These are phyloP conservation scores for Pythium diclinum DNA, from an alignment of 352 stramenopile genomes.

Conservation along the genomic window DNA sequence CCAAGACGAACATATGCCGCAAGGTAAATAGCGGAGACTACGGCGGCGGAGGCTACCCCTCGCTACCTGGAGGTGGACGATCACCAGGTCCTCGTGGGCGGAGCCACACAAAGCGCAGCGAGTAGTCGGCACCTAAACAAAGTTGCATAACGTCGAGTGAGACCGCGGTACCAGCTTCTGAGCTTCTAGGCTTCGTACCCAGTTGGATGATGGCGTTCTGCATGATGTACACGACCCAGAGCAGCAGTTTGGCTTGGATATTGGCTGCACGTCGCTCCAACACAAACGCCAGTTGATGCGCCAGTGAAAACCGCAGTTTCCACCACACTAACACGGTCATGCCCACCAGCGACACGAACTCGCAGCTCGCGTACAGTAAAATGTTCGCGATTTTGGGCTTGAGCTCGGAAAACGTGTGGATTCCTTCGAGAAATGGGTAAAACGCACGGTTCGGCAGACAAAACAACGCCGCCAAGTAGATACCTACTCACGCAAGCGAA, in stretches of 20 bases:
- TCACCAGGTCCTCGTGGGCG: too few relatives aligned
- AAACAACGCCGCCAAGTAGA: constrained; percentile 18
- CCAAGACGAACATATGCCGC: too few relatives aligned
- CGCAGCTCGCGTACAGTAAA: constrained; percentile 10
- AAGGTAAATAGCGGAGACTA: too few relatives aligned
- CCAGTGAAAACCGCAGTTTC: constrained; percentile 12
- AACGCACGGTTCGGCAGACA: constrained; percentile 29
- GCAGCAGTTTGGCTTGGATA: constrained; percentile 21
- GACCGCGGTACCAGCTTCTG: too few relatives aligned
- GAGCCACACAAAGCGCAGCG: neutral
- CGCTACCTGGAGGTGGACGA: too few relatives aligned
- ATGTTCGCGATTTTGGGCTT: constrained; percentile 13
- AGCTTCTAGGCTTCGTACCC: neutral
- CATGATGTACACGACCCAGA: constrained; percentile 24
- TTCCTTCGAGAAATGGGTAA: constrained; percentile 26
- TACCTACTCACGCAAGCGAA: neutral
- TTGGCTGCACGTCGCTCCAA: constrained; percentile 16
- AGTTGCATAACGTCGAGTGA: neutral
- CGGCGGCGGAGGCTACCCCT: too few relatives aligned
- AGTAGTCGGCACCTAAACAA: neutral
- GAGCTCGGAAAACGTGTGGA: constrained; percentile 12
- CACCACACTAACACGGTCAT: constrained; percentile 11
- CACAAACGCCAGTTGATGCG: constrained; percentile 24
- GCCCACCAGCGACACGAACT: constrained; percentile 9
- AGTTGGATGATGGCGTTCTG: constrained; percentile 16